Evolutionary conservation across 441 rosid species (phyloP).

Genomic region (California macrophylla): DNA sequence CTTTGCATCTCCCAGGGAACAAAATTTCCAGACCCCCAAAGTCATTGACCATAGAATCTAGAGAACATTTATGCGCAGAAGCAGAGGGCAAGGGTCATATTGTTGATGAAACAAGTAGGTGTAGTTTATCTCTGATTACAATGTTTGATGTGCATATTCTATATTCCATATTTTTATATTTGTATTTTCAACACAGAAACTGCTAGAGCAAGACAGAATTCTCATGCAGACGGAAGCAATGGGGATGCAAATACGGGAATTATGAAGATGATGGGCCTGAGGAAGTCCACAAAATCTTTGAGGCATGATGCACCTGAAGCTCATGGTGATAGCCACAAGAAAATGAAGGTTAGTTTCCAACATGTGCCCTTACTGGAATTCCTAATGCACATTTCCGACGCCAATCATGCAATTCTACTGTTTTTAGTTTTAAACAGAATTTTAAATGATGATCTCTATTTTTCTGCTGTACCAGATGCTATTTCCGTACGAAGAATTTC

Average conservation of each 20-base stretch:
- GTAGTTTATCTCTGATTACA: conserved; percentile 16
- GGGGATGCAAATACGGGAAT: conserved; percentile 24
- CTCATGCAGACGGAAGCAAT: too few relatives aligned
- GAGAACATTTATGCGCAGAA: conserved; percentile 30
- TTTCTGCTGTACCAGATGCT: conserved; percentile 42
- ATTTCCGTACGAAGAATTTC: conserved; percentile 73
- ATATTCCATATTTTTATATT: conserved; percentile 16
- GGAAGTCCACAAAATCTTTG: conserved; percentile 40
- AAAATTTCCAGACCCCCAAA: conserved; percentile 27
- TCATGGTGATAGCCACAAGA: conserved; percentile 32
- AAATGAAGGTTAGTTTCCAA: conserved; percentile 35
- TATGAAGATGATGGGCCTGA: conserved; percentile 51
- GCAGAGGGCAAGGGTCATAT: conserved; percentile 32
- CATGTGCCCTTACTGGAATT: background rate
- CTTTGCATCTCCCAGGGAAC: background rate
- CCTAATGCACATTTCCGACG: background rate
- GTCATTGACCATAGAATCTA: conserved; percentile 23
- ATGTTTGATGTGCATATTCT: conserved; percentile 2
- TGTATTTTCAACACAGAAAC: conserved; percentile 27
- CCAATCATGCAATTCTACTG: background rate
- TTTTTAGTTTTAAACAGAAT: conserved; percentile 9
- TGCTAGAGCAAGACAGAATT: conserved; percentile 23
- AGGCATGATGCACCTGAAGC: conserved; percentile 20
- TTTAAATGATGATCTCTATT: conserved; percentile 5
- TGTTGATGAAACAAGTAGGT: conserved; percentile 33